Percentiles rank a stretch among this genome's conserved stretches.
These are phyloP conservation scores for Colletotrichum sp. DNA, from an alignment of 2,329 filamentous ascomycete species.

Conservation along the genomic window DNA sequence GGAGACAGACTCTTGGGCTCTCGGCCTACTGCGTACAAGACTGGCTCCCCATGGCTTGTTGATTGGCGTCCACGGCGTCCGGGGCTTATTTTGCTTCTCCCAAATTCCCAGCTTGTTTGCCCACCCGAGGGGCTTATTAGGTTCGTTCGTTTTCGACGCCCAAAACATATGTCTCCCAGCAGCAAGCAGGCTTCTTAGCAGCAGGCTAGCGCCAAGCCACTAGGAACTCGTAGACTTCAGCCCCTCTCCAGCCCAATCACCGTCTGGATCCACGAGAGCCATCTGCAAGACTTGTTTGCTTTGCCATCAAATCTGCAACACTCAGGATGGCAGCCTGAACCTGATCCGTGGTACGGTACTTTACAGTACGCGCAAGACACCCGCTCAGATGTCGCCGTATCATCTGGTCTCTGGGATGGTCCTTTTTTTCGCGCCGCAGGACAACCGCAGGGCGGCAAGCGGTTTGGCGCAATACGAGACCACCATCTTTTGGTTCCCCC, in stretches of 20 bases:
- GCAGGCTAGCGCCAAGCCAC: constrained; percentile 14
- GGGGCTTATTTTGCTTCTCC: not conserved
- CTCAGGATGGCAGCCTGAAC: not conserved
- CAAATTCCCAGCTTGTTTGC: not conserved
- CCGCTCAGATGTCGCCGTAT: not conserved
- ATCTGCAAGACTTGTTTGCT: not conserved
- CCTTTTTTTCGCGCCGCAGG: not conserved
- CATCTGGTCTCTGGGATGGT: not conserved
- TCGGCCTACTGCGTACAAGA: not conserved
- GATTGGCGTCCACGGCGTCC: not conserved
- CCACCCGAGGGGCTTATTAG: not conserved
- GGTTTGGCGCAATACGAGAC: not conserved
- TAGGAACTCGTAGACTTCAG: not conserved
- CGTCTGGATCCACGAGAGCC: not conserved
- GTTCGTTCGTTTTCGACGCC: not conserved
- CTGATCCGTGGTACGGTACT: not conserved
- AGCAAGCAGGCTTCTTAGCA: not conserved
- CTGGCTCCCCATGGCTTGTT: not conserved
- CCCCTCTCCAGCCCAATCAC: not conserved
- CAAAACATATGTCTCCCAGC: not conserved
- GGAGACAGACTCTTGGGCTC: not conserved
- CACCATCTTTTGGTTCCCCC: not conserved
- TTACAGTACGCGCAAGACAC: not conserved
- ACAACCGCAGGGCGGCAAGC: not conserved
- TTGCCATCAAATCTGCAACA: constrained; percentile 7